Evolutionary conservation across 1,139 yeast genomes (phyloP).

Genomic region (Saccharomyces hybrid): DNA sequence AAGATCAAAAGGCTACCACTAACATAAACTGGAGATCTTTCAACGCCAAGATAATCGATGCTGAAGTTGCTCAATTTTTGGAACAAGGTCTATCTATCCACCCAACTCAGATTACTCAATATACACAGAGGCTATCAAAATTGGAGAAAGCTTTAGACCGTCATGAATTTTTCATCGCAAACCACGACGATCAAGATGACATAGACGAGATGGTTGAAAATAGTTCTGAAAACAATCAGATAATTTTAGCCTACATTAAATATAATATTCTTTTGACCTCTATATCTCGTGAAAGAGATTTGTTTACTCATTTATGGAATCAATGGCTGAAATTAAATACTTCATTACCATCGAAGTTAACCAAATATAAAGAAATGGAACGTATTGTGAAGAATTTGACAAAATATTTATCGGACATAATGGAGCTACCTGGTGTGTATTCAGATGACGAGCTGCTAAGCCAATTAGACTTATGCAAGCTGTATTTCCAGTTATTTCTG

Average conservation of each 20-base stretch:
- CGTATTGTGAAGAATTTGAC: constrained; percentile 25
- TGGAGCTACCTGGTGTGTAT: constrained; percentile 85
- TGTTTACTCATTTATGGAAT: constrained; percentile 36
- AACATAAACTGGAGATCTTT: constrained; percentile 65
- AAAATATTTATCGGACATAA: constrained; percentile 41
- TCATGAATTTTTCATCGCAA: constrained; percentile 43
- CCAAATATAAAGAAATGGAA: constrained; percentile 28
- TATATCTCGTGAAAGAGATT: constrained; percentile 59
- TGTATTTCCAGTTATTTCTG: constrained; percentile 18
- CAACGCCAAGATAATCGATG: constrained; percentile 59
- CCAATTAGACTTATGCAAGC: constrained; percentile 38
- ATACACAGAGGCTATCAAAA: constrained; percentile 40
- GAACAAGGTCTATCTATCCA: constrained; percentile 28
- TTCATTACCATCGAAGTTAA: constrained; percentile 40
- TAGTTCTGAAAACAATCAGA: constrained; percentile 64
- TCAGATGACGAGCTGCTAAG: constrained; percentile 63
- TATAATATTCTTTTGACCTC: constrained; percentile 60
- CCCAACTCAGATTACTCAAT: constrained; percentile 33
- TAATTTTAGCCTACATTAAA: constrained; percentile 64
- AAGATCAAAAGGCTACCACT: constrained; percentile 27
- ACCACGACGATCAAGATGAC: constrained; percentile 30
- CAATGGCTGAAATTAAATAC: constrained; percentile 27
- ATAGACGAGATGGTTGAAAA: constrained; percentile 28
- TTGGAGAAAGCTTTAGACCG: constrained; percentile 52
- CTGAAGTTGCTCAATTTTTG: constrained; percentile 59